phyloP scores from a whole-genome alignment of 2,329 filamentous ascomycete genomes.

The Sporothrix pseudoabietina region DNA sequence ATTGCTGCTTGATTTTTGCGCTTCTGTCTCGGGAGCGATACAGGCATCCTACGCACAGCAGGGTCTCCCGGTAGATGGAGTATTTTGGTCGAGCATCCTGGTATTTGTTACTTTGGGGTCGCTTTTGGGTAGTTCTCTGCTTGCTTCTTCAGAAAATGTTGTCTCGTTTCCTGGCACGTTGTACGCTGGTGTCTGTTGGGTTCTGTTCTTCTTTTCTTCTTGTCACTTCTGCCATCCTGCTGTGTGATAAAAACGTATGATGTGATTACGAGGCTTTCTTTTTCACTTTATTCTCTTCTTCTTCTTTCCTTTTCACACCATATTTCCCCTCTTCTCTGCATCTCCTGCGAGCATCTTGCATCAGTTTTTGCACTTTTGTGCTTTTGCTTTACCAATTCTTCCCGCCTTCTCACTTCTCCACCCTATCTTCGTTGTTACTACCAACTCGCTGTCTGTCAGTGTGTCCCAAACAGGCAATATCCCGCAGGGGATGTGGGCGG shows the following conservation, averaged over 20 bases:
- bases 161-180: background rate
- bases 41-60: background rate
- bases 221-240: background rate
- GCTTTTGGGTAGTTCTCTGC: background rate
- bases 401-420: background rate
- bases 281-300: background rate
- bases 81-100: conserved; percentile 2
- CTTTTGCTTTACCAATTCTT: background rate
- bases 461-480: conserved; percentile 7
- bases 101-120: background rate
- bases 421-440: background rate
- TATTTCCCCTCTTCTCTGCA: background rate
- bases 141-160: background rate
- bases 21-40: background rate
- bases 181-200: background rate
- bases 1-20: background rate
- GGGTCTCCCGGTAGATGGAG: background rate
- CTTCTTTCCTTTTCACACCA: background rate
- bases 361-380: background rate
- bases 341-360: background rate
- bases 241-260: conserved; percentile 1
- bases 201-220: background rate
- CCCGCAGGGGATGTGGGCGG: background rate
- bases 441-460: background rate
- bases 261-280: background rate